phyloP scores from a whole-genome alignment of 352 stramenopile genomes.

The Phytophthora constricta region DNA sequence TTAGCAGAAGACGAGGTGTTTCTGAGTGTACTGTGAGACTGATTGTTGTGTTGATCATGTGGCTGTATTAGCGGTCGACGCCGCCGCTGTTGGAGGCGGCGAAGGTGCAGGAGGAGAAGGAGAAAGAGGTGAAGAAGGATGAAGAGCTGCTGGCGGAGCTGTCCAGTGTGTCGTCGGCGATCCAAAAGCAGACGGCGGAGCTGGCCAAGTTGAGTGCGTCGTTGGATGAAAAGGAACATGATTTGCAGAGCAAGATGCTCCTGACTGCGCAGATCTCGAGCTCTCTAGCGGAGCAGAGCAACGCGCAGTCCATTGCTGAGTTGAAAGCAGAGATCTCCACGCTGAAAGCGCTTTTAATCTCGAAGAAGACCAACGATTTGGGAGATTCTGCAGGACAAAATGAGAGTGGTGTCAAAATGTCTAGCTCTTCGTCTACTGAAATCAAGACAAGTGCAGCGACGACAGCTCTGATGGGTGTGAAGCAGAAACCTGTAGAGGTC shows the following conservation, averaged over 20 bases:
- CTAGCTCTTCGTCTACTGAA: neutral
- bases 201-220: constrained; percentile 60
- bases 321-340: constrained; percentile 75
- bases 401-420: constrained; percentile 4
- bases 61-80: constrained; percentile 39
- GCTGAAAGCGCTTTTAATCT: constrained; percentile 61
- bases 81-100: constrained; percentile 47
- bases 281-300: constrained; percentile 55
- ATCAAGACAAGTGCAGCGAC: constrained; percentile 3
- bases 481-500: constrained; percentile 21
- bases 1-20: neutral
- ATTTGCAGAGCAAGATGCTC: constrained; percentile 52
- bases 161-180: constrained; percentile 58
- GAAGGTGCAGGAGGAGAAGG: constrained; percentile 60
- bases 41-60: constrained; percentile 4
- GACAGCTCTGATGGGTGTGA: constrained; percentile 1
- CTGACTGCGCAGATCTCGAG: constrained; percentile 53
- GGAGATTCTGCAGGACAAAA: neutral
- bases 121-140: constrained; percentile 59
- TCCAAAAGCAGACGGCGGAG: constrained; percentile 69
- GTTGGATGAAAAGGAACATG: constrained; percentile 64
- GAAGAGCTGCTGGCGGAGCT: constrained; percentile 53
- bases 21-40: neutral
- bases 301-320: constrained; percentile 69
- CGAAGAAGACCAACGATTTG: constrained; percentile 31